Evolutionary conservation across 306 rosid genomes (phyloP), one percentile per base, ranked within the genome.

Genomic region (Begonia masoniana): DNA sequence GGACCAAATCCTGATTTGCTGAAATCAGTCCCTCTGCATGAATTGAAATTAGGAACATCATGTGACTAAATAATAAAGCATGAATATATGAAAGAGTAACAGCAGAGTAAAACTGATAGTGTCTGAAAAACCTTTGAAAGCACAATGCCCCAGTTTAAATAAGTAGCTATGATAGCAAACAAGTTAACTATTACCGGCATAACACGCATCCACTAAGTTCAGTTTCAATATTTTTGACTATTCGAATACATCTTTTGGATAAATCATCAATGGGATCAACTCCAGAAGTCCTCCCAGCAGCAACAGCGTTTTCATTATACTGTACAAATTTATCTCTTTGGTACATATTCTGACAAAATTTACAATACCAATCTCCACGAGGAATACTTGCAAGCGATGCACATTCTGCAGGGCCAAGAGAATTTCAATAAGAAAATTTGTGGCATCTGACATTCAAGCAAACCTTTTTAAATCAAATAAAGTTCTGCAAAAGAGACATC

Each of bases 1-100:
- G 99, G 99, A 51, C 99, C 99, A 74, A 91, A 91, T 42, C 99
- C 99, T 57, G 99, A 91, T 83, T 64, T 83, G 81, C 96, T 91
- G 76, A 91, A 91, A 73, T 86, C 99, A 78, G 74, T 75, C 35
- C 81, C 82, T 61, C 99, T 91, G 73, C 61, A 67, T 35, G 54
- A 16, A 63, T 62, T 62, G 39, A 31, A 31, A 31, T 31, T 31
- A 31, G 9, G 39, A 31, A 31, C 39, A 4, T 31, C 39, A 31
- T 31, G 39, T 5, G 9, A 31, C 39, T 7, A 31, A 31, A 31
- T 31, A 31, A 31, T 7, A 31, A 21, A 21, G 24, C 24, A 21
- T 21, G 24, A 21, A 21, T 21, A 21, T 21, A 21, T 21, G 24
- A 21, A 21, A 21, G 24, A 21, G 24, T 21, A 21, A 21, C 24